phyloP scores from a whole-genome alignment of 1,139 yeast species.

The Candida smagusa region DNA sequence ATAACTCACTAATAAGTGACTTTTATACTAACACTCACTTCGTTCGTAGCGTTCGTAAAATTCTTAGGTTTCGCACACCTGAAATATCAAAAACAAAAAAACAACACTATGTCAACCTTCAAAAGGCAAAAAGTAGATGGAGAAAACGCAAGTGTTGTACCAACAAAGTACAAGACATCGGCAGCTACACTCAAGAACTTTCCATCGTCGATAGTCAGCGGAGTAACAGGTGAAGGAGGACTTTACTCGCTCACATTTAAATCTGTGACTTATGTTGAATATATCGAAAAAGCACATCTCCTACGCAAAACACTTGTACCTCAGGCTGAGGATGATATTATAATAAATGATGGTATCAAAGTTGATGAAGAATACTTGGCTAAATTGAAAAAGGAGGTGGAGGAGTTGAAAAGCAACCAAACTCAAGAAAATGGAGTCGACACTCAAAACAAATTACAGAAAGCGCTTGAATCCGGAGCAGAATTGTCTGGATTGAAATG shows the following conservation, averaged over 20 bases:
- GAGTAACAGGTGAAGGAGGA: slow-evolving; percentile 46
- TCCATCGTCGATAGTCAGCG: slow-evolving; percentile 42
- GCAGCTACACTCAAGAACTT: slow-evolving; percentile 32
- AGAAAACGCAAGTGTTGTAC: slow-evolving; percentile 8
- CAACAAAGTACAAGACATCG: slow-evolving; percentile 32
- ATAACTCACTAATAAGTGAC: no score
- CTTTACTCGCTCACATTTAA: slow-evolving; percentile 42
- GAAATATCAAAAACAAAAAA: no score
- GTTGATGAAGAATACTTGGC: slow-evolving; percentile 17
- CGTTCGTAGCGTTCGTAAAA: no score
- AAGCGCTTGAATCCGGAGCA: slow-evolving; percentile 14
- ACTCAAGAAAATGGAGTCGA: slow-evolving; percentile 1
- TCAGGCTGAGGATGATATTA: slow-evolving; percentile 4
- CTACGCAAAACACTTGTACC: slow-evolving; percentile 16
- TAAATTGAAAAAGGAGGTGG: slow-evolving; percentile 18
- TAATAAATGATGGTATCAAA: slow-evolving; percentile 18
- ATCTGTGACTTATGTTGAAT: slow-evolving; percentile 36
- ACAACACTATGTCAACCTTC: slow-evolving; percentile 2
- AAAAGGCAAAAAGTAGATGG: slow-evolving; percentile 6
- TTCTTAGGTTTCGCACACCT: no score
- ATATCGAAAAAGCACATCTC: slow-evolving; percentile 37
- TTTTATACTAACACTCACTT: no score
- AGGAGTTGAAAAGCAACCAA: slow-evolving; percentile 7
- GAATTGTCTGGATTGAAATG: slow-evolving; percentile 15
- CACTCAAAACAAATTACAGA: slow-evolving; percentile 16